A percentile compares a stretch with the other conserved stretches of the same genome.
phyloP scores from a whole-genome alignment of 2,329 filamentous ascomycete species.

The Albophoma yamanashiensis region DNA sequence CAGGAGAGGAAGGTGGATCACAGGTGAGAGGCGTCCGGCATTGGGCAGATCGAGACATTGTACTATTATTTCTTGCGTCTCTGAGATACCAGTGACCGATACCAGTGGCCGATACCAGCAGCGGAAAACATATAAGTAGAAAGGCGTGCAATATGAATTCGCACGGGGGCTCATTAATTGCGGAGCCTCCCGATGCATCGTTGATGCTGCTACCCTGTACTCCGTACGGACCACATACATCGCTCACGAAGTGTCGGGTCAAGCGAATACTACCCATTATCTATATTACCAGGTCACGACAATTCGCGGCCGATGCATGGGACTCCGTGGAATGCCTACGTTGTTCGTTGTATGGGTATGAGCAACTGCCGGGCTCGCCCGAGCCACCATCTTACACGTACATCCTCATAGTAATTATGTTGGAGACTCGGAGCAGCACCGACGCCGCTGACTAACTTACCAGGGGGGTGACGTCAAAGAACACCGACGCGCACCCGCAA shows the following conservation, averaged over 20 bases:
- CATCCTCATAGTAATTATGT: too few species aligned
- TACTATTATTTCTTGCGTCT: not conserved
- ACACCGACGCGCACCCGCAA: not conserved
- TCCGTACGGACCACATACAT: not conserved
- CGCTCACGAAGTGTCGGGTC: too few species aligned
- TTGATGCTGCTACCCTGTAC: not conserved
- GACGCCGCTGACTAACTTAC: not conserved
- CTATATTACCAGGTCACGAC: too few species aligned
- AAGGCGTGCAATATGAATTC: not conserved
- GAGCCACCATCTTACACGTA: too few species aligned
- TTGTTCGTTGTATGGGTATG: too few species aligned
- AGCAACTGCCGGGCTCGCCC: too few species aligned
- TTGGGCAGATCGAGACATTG: not conserved
- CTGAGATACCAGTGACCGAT: not conserved
- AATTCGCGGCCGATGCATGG: too few species aligned
- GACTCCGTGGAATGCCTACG: too few species aligned
- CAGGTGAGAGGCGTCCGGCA: slow-evolving; percentile 3
- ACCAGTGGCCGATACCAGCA: too few species aligned
- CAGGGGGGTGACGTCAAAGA: not conserved
- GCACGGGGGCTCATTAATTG: not conserved
- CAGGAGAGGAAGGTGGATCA: slow-evolving; percentile 17
- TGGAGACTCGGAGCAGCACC: not conserved
- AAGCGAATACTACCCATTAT: too few species aligned
- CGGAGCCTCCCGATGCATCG: not conserved
- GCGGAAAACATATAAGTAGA: not conserved